Evolutionary conservation across 495 filamentous ascomycete genomes (phyloP), one percentile per base, ranked within the genome.

Genomic region (Trichocladium uniseriatum): DNA sequence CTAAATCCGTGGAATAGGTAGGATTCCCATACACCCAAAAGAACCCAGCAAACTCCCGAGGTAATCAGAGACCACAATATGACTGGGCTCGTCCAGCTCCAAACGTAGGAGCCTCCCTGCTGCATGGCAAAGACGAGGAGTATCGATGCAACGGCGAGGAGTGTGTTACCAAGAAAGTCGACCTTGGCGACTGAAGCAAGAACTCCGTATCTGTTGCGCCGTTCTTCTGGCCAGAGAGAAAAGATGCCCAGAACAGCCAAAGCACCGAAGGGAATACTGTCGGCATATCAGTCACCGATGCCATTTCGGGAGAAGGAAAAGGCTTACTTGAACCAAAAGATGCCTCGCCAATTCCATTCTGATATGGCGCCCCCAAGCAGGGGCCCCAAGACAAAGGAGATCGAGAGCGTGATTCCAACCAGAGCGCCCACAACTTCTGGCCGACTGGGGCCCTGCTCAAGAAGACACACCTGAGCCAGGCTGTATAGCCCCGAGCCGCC

Each of bases 361-460:
- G 84, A 75, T 42, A 90, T 81, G 2, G 73, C 71, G 16, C 85
- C 85, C 11, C 85, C 85, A 2, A 88, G 66, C 3, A 89, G 57
- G 1, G 85, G 86, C 0, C 86, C 86, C 6, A 81, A 57, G 3
- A 73, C 62, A 45, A 69, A 73, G 3, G 70, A 72, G 3, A 71
- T 57, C 11, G 69, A 70, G 11, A 75, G 55, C 0, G 70, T 73
- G 32, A 69, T 48, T 22, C 70, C 72, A 0, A 75, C 55, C 49
- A 75, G 36, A 0, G 63, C 69, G 13, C 70, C 70, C 24, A 74
- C 67, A 3, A 72, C 48, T 49, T 66, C 65, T 5, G 70, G 70
- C 28, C 72, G 68, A 13, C 70, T 59, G n/a, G 65, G 75, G 0
- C 75, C 70, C 44, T 81, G 69, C 50, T 82, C 76, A 14, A 78